Evolutionary conservation across 176 grass and related monocot species (phyloP).

Genomic region (Miscanthus lutarioriparius): DNA sequence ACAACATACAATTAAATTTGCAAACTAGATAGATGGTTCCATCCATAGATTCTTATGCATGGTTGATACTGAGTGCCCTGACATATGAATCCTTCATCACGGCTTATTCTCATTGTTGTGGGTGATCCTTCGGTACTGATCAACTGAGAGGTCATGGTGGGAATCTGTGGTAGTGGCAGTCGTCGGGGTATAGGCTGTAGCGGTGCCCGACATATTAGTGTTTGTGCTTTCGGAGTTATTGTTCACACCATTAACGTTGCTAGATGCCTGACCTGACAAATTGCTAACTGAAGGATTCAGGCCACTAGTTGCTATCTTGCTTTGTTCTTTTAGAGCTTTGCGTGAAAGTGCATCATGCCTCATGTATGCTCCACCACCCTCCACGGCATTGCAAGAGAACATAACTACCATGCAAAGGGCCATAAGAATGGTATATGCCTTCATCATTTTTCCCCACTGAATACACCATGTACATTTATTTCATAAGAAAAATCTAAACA

Average conservation of each 20-base stretch:
- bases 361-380: not conserved
- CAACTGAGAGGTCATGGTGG: conserved; percentile 38
- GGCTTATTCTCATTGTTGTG: conserved; percentile 23
- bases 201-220: not conserved
- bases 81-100: not conserved
- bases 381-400: conserved; percentile 11
- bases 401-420: conserved; percentile 4
- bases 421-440: not conserved
- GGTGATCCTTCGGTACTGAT: conserved; percentile 11
- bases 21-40: not conserved
- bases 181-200: not conserved
- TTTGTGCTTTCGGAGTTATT: conserved; percentile 18
- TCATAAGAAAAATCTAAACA: not conserved
- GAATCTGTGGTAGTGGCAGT: conserved; percentile 33
- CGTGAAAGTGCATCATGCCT: not conserved
- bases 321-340: conserved; percentile 35
- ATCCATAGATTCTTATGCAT: not conserved
- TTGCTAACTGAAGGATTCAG: not conserved
- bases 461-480: not conserved
- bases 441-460: not conserved
- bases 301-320: not conserved
- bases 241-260: not conserved
- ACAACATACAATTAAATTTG: not conserved
- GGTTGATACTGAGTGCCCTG: not conserved
- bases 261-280: not conserved